These are phyloP conservation scores for Claviceps spartinae DNA, from an alignment of 2,329 filamentous ascomycete genomes.

Conservation along the genomic window DNA sequence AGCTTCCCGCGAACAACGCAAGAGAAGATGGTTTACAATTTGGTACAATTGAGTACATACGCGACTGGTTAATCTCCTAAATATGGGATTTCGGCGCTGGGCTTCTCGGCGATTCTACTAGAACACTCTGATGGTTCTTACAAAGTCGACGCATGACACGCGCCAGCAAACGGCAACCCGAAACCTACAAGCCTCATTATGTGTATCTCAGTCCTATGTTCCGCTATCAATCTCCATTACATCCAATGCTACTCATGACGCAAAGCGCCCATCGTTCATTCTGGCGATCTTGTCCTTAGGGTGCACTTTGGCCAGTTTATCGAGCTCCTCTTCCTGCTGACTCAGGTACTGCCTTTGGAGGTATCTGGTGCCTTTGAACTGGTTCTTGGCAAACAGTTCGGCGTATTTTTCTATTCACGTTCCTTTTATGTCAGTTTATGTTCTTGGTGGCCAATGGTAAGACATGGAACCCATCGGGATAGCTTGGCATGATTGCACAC, in stretches of 20 bases:
- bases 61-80: slow-evolving; percentile 13
- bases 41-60: too few species aligned
- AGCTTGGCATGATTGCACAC: too few species aligned
- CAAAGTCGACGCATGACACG: not conserved
- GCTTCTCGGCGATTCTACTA: not conserved
- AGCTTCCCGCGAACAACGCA: not conserved
- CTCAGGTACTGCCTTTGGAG: slow-evolving; percentile 64
- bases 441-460: not conserved
- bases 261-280: slow-evolving; percentile 22
- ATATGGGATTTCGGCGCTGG: not conserved
- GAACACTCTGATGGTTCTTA: not conserved
- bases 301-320: slow-evolving; percentile 25
- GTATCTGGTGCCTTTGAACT: slow-evolving; percentile 67
- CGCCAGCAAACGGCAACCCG: not conserved
- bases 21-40: not conserved
- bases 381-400: slow-evolving; percentile 60
- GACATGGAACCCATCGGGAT: too few species aligned
- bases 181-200: not conserved
- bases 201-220: not conserved
- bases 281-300: slow-evolving; percentile 26
- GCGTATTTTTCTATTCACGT: slow-evolving; percentile 57
- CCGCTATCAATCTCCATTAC: not conserved
- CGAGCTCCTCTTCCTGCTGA: slow-evolving; percentile 32
- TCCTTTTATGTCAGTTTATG: not conserved
- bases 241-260: slow-evolving; percentile 12